Percentiles rank a stretch among this genome's conserved stretches.
Evolutionary conservation across 2,329 filamentous ascomycete species (phyloP).

Genomic region (Curvularia sp.): DNA sequence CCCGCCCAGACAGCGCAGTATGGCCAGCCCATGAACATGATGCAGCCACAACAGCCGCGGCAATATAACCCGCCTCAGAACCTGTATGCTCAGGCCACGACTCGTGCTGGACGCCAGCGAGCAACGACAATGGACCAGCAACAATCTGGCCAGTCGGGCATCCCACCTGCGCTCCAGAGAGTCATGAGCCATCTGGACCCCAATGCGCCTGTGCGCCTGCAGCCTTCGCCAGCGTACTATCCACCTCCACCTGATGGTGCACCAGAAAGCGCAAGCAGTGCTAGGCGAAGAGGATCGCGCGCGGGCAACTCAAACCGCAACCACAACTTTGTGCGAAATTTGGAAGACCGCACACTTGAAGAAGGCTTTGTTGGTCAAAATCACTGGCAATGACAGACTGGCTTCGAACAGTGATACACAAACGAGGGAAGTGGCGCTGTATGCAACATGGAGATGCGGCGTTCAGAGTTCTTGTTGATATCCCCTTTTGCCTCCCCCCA

Average conservation of each 20-base stretch:
- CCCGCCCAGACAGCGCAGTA: constrained; percentile 68
- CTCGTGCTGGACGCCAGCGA: constrained; percentile 81
- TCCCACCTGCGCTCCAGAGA: constrained; percentile 89
- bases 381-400: constrained; percentile 69
- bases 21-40: constrained; percentile 64
- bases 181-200: constrained; percentile 96
- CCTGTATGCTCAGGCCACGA: constrained; percentile 75
- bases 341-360: constrained; percentile 93
- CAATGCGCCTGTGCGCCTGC: constrained; percentile 88
- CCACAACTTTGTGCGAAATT: constrained; percentile 89
- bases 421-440: constrained; percentile 10
- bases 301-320: constrained; percentile 67
- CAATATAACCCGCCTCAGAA: constrained; percentile 70
- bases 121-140: constrained; percentile 97
- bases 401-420: constrained; percentile 18
- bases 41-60: constrained; percentile 48
- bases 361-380: constrained; percentile 80
- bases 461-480: constrained; percentile 20
- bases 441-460: constrained; percentile 10
- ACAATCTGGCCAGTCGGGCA: constrained; percentile 87
- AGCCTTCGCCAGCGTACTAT: constrained; percentile 97
- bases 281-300: constrained; percentile 78
- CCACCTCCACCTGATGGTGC: constrained; percentile 88
- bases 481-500: constrained; percentile 11
- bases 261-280: constrained; percentile 68